Evolutionary conservation across 495 filamentous ascomycete species (phyloP), one percentile per base, ranked within the genome.

Genomic region (Paragyromitra xinjiangensis): DNA sequence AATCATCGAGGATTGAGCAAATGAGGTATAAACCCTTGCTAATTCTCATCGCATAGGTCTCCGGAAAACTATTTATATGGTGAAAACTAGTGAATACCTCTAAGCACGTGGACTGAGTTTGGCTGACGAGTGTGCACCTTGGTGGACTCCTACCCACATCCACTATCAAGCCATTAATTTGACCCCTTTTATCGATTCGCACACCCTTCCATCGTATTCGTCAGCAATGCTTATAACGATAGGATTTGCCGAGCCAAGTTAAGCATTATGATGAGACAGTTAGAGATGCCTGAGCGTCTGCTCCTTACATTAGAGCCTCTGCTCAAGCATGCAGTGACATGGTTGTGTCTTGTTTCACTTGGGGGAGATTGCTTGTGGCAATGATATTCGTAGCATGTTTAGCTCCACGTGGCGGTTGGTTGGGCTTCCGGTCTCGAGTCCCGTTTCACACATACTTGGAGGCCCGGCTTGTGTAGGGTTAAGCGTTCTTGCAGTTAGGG

Each of bases 341-440:
- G 16, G 50, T 4, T 53, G 19, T 65, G n/a, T 22, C n/a, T 22
- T 5, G 44, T 9, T 48, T 48, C 44, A 3, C 11, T 12, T 3
- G 22, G 1, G 4, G n/a, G 6, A 24, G 19, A 7, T 24, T 34
- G 26, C 11, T 59, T 34, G 55, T 14, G 26, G 55, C 19, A 56
- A 69, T 69, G 50, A 69, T 69, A 29, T 34, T 40, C 7, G 19
- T 5, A 19, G 50, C 39, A 69, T 8, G 51, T 58, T 69, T 58
- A 7, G 44, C 34, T 19, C 37, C n/a, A 62, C 16, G 3, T 22
- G 14, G 11, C n/a, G 4, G 6, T 6, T 9, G 55, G 26, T n/a
- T 48, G 12, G 44, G 44, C 12, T n/a, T 12, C 44, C 14, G 44
- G 29, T 3, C 29, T 34, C 29, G 29, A 34, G 29, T 34, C 29